A percentile compares a stretch with the other conserved stretches of the same genome.
Evolutionary conservation across 139 green algal species (phyloP).

Genomic region (Tetratostichococcus sp.): DNA sequence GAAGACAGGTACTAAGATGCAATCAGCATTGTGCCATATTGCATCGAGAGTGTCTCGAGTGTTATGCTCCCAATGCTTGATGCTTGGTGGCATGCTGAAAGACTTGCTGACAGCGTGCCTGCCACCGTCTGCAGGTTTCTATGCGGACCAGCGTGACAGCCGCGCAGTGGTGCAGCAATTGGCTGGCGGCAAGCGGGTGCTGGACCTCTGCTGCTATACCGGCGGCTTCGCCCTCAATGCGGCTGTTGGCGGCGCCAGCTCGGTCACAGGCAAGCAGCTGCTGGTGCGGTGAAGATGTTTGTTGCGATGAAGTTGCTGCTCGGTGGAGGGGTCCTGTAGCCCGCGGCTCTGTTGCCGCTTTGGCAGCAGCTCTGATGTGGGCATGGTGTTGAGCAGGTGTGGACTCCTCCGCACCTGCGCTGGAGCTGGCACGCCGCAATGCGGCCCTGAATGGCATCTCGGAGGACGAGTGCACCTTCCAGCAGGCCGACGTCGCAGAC

Average conservation of each 20-base stretch:
- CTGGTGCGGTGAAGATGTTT: background rate
- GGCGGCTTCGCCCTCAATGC: constrained; percentile 59
- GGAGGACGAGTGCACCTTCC: constrained; percentile 39
- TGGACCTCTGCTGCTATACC: constrained; percentile 93
- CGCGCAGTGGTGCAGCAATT: constrained; percentile 62
- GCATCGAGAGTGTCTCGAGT: too few relatives aligned
- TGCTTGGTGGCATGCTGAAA: too few relatives aligned
- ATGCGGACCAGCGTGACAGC: constrained; percentile 83
- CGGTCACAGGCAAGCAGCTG: constrained; percentile 41
- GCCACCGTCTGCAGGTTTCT: constrained; percentile 61
- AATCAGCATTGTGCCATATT: background rate
- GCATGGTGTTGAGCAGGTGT: constrained; percentile 33
- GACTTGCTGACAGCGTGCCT: too few relatives aligned
- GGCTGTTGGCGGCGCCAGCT: constrained; percentile 46
- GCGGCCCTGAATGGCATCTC: constrained; percentile 69
- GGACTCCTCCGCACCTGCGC: constrained; percentile 60
- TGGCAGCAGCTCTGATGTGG: too few relatives aligned
- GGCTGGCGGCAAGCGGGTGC: constrained; percentile 37
- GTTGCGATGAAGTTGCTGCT: background rate
- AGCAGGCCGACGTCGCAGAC: constrained; percentile 50
- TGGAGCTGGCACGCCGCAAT: constrained; percentile 69
- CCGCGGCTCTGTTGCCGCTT: too few relatives aligned
- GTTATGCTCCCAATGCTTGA: too few relatives aligned
- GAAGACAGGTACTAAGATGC: constrained; percentile 40
- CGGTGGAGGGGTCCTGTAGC: too few relatives aligned